phyloP scores from a whole-genome alignment of 495 filamentous ascomycete genomes.

The Opeltia flavorubescens region DNA sequence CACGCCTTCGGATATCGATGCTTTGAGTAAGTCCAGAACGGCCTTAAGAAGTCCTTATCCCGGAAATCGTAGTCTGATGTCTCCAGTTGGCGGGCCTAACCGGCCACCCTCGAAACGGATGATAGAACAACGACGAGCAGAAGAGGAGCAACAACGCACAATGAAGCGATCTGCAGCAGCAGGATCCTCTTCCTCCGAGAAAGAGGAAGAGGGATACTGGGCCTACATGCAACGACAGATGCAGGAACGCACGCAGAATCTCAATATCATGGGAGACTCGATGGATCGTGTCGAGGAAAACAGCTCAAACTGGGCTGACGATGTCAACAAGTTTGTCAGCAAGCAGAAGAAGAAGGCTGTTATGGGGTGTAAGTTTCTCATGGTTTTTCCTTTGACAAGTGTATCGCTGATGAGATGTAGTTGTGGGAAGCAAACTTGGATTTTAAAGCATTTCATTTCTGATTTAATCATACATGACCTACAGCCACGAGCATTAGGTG shows the following conservation, averaged over 20 bases:
- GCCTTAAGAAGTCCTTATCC: neutral
- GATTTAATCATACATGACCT: no score
- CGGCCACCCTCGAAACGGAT: slow-evolving; percentile 71
- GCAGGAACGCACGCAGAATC: slow-evolving; percentile 76
- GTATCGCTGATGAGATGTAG: slow-evolving; percentile 6
- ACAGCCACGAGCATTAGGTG: no score
- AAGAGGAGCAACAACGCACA: slow-evolving; percentile 42
- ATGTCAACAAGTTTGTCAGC: slow-evolving; percentile 71
- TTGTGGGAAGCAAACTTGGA: slow-evolving; percentile 14
- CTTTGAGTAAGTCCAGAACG: slow-evolving; percentile 43
- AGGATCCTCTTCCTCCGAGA: slow-evolving; percentile 11
- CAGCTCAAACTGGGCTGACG: slow-evolving; percentile 67
- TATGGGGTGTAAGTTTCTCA: slow-evolving; percentile 39
- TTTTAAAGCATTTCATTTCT: no score
- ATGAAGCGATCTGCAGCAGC: slow-evolving; percentile 24
- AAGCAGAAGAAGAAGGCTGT: slow-evolving; percentile 75
- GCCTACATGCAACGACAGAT: slow-evolving; percentile 67
- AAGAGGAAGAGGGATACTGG: slow-evolving; percentile 43
- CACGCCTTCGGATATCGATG: slow-evolving; percentile 76
- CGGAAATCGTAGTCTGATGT: neutral
- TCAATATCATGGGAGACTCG: slow-evolving; percentile 67
- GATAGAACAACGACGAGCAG: slow-evolving; percentile 47
- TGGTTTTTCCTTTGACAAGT: neutral
- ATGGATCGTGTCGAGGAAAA: slow-evolving; percentile 70
- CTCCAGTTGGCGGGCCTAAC: slow-evolving; percentile 63